These are phyloP conservation scores for Tremella mesenterica DNA, from an alignment of 768 basidiomycete species.

Conservation along the genomic window DNA sequence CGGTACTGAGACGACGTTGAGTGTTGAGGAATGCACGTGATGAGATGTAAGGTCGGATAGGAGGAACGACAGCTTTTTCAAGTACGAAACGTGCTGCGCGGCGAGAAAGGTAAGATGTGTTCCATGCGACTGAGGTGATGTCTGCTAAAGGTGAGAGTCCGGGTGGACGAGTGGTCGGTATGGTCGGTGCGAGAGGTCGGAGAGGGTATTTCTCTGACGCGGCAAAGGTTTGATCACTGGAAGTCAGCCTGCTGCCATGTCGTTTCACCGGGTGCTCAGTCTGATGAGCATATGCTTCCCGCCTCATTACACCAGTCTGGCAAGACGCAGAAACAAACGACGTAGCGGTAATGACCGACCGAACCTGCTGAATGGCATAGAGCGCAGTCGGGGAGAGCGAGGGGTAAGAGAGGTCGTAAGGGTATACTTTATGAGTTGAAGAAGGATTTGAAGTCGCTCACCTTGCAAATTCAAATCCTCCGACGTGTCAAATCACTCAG, in stretches of 20 bases:
- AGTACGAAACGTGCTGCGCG: slow-evolving; percentile 73
- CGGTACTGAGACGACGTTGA: slow-evolving; percentile 55
- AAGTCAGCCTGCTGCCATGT: slow-evolving; percentile 1
- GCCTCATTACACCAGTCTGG: too few relatives aligned
- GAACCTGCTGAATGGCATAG: too few relatives aligned
- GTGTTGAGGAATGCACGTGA: slow-evolving; percentile 71
- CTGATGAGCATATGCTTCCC: too few relatives aligned
- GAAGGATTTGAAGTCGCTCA: not conserved
- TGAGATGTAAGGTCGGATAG: slow-evolving; percentile 62
- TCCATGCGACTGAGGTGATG: slow-evolving; percentile 60
- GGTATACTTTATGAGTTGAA: too few relatives aligned
- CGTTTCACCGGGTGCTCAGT: not conserved
- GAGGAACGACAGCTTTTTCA: slow-evolving; percentile 76
- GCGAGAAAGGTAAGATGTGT: slow-evolving; percentile 70
- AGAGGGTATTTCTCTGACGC: slow-evolving; percentile 36
- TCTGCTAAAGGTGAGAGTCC: slow-evolving; percentile 51
- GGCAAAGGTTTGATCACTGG: slow-evolving; percentile 51
- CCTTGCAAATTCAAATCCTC: not conserved
- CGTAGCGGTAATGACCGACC: too few relatives aligned
- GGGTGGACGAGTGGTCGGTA: slow-evolving; percentile 30
- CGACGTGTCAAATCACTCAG: slow-evolving; percentile 9
- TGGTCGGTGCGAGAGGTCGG: slow-evolving; percentile 43
- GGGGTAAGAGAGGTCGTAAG: too few relatives aligned
- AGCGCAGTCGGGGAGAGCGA: too few relatives aligned
- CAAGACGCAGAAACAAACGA: too few relatives aligned